Base-by-base conservation (phyloP, 129 eudicot species). In the Tagetes patula region DNA sequence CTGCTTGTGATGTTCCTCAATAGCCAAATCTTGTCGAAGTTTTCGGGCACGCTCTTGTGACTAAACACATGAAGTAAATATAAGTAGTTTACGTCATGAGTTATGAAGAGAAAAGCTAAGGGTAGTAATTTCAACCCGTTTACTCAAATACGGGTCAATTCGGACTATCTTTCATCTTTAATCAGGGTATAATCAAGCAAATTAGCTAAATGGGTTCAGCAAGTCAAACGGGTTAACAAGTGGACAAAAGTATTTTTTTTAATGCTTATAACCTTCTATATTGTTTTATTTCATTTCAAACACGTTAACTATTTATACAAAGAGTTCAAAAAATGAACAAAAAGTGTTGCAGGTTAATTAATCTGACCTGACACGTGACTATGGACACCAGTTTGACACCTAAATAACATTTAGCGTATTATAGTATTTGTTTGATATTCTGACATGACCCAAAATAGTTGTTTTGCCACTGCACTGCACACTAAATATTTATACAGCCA, bases 1-100 rank as follows among this genome's bases (percentile, higher is more conserved):
- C 76, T 83, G 81, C 73, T 75, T 91, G 71, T 85, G 97, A 54
- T 86, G 97, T 79, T 94, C 97, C 85, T 94, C 99, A 53, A 90
- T 69, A 27, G 96, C 91, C 66, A 94, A 83, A 80, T 94, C 97
- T 49, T 89, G 83, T 75, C 99, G 82, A 76, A 94, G 99, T 78
- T 84, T 86, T 78, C 91, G 84, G 5, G 98, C 91, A 54, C 97
- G 93, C 76, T 94, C 97, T 74, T 84, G 91, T 7, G 96, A 86
- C 98, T 94, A 85, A 79, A 84, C 40, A 62, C 32, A 47, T 75
- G 12, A 55, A 39, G 46, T 63, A 14, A 40, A 41, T 12, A 50
- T 52, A 4, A 7, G 34, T 27, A 48, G 27, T 38, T 30, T 31
- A 27, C 59, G 1, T 74, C 56, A 10, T 69, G 2, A 27, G 11